These are phyloP conservation scores for Phaeotremella fagi DNA, from an alignment of 768 basidiomycete genomes.

Conservation along the genomic window DNA sequence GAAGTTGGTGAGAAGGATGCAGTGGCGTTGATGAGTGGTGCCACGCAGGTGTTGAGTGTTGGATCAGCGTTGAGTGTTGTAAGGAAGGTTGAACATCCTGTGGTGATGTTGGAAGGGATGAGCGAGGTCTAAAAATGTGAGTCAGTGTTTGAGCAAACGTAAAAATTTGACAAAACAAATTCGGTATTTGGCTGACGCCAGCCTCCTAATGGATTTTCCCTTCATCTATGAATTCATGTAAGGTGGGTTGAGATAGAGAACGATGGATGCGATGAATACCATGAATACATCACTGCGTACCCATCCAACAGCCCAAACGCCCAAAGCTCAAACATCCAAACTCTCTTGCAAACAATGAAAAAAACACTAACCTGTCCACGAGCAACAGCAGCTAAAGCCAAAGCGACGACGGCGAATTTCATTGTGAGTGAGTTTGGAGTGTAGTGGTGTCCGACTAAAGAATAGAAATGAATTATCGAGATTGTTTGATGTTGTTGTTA, in stretches of 20 bases:
- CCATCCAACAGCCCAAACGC: neutral
- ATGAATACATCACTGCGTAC: too few species aligned
- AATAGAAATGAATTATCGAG: too few species aligned
- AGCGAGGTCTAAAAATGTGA: conserved; percentile 52
- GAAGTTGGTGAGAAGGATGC: conserved; percentile 52
- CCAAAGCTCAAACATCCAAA: neutral
- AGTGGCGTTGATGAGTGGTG: conserved; percentile 55
- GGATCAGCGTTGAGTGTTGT: conserved; percentile 59
- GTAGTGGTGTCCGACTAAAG: too few species aligned
- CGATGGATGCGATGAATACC: too few species aligned
- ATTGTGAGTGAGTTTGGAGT: neutral
- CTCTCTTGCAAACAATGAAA: too few species aligned
- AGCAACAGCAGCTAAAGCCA: conserved; percentile 15
- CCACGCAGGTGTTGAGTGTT: conserved; percentile 51
- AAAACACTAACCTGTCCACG: conserved; percentile 18
- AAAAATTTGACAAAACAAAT: too few species aligned
- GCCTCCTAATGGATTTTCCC: too few species aligned
- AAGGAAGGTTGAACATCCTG: conserved; percentile 57
- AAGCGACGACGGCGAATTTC: conserved; percentile 8
- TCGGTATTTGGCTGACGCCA: too few species aligned
- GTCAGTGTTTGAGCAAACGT: too few species aligned
- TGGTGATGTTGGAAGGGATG: conserved; percentile 66
- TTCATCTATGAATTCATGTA: too few species aligned
- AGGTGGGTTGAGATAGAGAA: too few species aligned
- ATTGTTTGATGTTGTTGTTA: too few species aligned